These are phyloP conservation scores for Anisodus tanguticus DNA, from an alignment of 257 asterid species.

Conservation along the genomic window DNA sequence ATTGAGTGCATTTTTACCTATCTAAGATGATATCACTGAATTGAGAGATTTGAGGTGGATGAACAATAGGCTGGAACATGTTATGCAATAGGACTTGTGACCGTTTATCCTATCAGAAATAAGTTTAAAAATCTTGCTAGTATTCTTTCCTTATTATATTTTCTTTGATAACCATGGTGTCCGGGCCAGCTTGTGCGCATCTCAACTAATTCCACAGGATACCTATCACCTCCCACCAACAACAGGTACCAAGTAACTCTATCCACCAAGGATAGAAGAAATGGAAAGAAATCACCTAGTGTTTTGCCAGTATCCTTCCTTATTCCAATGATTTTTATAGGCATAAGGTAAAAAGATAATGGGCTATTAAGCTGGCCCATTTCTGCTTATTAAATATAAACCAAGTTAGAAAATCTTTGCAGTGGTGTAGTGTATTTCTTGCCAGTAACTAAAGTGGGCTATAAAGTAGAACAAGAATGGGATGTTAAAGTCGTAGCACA, in stretches of 20 bases:
- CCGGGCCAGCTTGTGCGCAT: no score
- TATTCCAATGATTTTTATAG: background rate
- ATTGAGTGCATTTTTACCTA: background rate
- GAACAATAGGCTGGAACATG: background rate
- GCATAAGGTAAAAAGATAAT: background rate
- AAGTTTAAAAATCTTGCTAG: background rate
- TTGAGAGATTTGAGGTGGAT: background rate
- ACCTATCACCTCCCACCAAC: no score
- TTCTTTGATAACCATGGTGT: no score
- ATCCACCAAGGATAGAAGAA: no score
- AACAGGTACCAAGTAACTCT: no score
- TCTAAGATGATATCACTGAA: background rate
- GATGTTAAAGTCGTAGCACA: background rate
- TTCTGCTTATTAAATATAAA: background rate
- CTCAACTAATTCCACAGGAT: no score
- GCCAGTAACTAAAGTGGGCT: background rate
- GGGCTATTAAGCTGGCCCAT: background rate
- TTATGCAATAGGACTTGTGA: background rate
- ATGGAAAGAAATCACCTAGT: no score
- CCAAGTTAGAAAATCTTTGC: slow-evolving; percentile 4
- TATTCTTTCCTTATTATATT: background rate
- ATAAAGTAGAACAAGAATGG: background rate
- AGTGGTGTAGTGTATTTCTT: background rate
- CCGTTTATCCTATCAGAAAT: background rate
- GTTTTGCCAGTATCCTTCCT: no score